Base-by-base conservation (phyloP, 805 yeast genomes). In the Ogataea chonburiensis region DNA sequence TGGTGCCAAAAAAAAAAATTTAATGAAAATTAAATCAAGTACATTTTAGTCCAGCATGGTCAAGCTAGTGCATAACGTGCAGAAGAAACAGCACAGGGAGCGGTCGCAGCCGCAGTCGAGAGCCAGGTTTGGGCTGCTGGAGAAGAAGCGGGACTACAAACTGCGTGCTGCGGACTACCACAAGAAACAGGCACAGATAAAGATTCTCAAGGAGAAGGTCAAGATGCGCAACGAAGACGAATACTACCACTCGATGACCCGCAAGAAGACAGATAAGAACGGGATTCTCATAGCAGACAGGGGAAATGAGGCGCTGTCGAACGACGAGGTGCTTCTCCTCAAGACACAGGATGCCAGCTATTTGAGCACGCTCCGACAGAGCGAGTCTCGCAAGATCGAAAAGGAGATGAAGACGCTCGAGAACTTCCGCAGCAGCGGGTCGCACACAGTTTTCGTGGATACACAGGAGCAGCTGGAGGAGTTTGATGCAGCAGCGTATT, bases 21-120 rank as follows among this genome's bases (percentile, higher is more conserved):
- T 6, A 22, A 16, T 15, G n/a, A 34, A 34, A 34, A 29, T 22
- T 10, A 10, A 20, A 17, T 14, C n/a, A 18, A 7, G 12, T 17
- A 8, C 23, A 18, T 13, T 19, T 32, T 25, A 11, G 7, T 12
- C 13, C 21, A 33, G 17, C 22, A 86, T 86, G 94, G 83, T 83
- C 22, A 83, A 81, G 47, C 65, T 84, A 21, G 91, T 84, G 9
- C 97, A 89, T 60, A 85, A 87, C 55, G 81, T 91, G 8, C 97
- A 91, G 62, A 93, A 94, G 69, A 93, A 87, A 56, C 98, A 93
- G 68, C 98, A 93, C 56, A 70, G 88, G 40, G 98, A 93, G 67
- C 77, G 98, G 53, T 75, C 96, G 5, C 98, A 93, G 63, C 84
- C 91, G 1, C 70, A 68, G 30, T 79, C 75, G 28, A 72, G 98